A percentile compares a stretch with the other conserved stretches of the same genome.
phyloP scores from a whole-genome alignment of 2,329 filamentous ascomycete species.

The Aureobasidium vineae region DNA sequence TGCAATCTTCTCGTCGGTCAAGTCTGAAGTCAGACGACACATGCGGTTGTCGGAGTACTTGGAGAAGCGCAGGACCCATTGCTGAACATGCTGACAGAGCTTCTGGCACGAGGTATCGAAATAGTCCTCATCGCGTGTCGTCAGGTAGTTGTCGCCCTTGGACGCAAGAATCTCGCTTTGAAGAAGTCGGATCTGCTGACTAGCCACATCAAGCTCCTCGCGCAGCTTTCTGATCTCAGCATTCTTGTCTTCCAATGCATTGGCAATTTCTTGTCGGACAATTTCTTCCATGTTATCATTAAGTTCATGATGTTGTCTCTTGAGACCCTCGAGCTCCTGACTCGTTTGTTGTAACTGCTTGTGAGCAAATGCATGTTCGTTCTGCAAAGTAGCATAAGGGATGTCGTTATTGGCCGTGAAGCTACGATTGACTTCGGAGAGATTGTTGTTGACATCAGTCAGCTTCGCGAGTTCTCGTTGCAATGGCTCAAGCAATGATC shows the following conservation, averaged over 20 bases:
- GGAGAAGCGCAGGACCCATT: conserved; percentile 97
- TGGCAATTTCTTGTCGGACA: conserved; percentile 60
- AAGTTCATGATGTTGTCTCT: conserved; percentile 61
- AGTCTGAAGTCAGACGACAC: conserved; percentile 77
- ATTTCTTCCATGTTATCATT: conserved; percentile 63
- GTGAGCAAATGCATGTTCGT: conserved; percentile 58
- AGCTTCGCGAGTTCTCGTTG: conserved; percentile 79
- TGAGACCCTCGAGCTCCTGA: conserved; percentile 67
- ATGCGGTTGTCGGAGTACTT: conserved; percentile 93
- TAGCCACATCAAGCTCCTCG: conserved; percentile 71
- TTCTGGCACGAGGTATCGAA: conserved; percentile 93
- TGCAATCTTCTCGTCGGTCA: conserved; percentile 89
- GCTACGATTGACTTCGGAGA: conserved; percentile 73
- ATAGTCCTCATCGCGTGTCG: conserved; percentile 84
- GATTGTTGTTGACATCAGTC: conserved; percentile 75
- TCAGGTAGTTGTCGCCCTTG: conserved; percentile 68
- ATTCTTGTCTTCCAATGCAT: conserved; percentile 75
- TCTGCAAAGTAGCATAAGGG: conserved; percentile 65
- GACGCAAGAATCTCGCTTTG: conserved; percentile 60
- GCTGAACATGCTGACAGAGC: conserved; percentile 91
- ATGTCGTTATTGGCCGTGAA: conserved; percentile 73
- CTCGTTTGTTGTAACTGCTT: conserved; percentile 59
- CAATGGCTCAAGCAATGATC: conserved; percentile 73
- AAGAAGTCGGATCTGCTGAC: conserved; percentile 58
- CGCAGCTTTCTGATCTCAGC: conserved; percentile 76